Evolutionary conservation across 768 basidiomycete genomes (phyloP).

Genomic region (Chalciporus sphaerocephalus): DNA sequence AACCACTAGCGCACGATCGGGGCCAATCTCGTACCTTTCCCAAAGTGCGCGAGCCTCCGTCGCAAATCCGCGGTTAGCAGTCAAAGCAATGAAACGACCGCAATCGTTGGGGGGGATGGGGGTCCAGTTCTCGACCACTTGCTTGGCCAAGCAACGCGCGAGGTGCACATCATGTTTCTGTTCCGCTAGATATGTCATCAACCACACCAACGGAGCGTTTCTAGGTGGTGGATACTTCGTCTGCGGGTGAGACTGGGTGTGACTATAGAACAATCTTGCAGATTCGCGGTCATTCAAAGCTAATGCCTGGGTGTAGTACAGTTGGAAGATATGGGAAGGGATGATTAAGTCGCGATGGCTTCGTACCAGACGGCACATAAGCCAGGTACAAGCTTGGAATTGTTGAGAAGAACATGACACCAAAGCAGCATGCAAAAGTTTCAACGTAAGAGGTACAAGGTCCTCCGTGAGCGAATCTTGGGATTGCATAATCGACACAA

Average conservation of each 20-base stretch:
- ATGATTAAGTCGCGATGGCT: constrained; percentile 30
- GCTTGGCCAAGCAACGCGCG: constrained; percentile 45
- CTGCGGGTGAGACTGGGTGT: constrained; percentile 35
- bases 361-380: constrained; percentile 40
- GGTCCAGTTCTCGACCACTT: constrained; percentile 41
- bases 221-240: constrained; percentile 49
- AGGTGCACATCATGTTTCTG: constrained; percentile 41
- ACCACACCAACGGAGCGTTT: constrained; percentile 43
- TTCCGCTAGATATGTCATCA: constrained; percentile 44
- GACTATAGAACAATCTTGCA: constrained; percentile 45
- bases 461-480: constrained; percentile 19
- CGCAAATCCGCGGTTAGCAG: constrained; percentile 46
- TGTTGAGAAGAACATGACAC: constrained; percentile 34
- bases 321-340: constrained; percentile 41
- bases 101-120: constrained; percentile 43
- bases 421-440: constrained; percentile 42
- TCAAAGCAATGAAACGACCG: constrained; percentile 44
- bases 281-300: constrained; percentile 27
- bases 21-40: constrained; percentile 48
- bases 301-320: constrained; percentile 43
- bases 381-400: constrained; percentile 36
- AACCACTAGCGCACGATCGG: constrained; percentile 38
- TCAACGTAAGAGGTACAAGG: constrained; percentile 37
- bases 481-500: constrained; percentile 29
- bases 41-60: constrained; percentile 50